Conservation (phyloP, 768 basidiomycete species). For the Nidula microcarpa region DNA sequence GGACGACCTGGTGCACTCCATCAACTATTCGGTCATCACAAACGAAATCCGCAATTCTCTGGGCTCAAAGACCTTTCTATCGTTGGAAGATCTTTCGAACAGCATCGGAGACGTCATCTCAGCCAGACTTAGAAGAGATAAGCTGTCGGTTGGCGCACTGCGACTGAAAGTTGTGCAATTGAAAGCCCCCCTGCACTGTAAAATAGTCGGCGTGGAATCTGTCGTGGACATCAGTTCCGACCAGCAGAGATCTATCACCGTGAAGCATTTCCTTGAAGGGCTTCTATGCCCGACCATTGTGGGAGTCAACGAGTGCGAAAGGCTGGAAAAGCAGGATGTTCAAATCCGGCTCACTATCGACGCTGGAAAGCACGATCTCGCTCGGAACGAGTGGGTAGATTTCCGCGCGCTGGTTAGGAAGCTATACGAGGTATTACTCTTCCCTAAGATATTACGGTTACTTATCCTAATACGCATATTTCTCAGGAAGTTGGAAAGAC, state of each 20-base stretch:
- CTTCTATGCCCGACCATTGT: slow-evolving; percentile 55
- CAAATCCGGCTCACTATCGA: slow-evolving; percentile 36
- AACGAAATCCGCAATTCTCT: slow-evolving; percentile 21
- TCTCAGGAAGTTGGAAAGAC: slow-evolving; percentile 45
- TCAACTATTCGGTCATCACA: slow-evolving; percentile 60
- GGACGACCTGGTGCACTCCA: slow-evolving; percentile 54
- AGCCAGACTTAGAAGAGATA: slow-evolving; percentile 22
- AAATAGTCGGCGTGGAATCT: slow-evolving; percentile 37
- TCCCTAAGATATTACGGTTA: not conserved
- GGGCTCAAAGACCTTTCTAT: slow-evolving; percentile 25
- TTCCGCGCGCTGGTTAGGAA: slow-evolving; percentile 35
- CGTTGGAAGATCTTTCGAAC: slow-evolving; percentile 44
- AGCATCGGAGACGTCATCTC: slow-evolving; percentile 37
- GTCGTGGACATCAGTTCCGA: slow-evolving; percentile 14
- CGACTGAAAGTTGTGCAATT: slow-evolving; percentile 43
- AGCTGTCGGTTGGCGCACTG: slow-evolving; percentile 22
- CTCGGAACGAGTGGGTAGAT: slow-evolving; percentile 23
- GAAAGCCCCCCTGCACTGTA: slow-evolving; percentile 49
- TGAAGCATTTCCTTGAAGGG: slow-evolving; percentile 25
- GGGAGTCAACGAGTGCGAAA: slow-evolving; percentile 67
- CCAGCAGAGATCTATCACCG: slow-evolving; percentile 14
- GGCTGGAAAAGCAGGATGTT: slow-evolving; percentile 60
- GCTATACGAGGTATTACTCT: slow-evolving; percentile 27
- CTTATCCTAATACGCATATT: not conserved
- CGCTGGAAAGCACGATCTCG: slow-evolving; percentile 12